Evolutionary conservation across 768 basidiomycete species (phyloP).

Genomic region (Gloeopeniophorella convolvens): DNA sequence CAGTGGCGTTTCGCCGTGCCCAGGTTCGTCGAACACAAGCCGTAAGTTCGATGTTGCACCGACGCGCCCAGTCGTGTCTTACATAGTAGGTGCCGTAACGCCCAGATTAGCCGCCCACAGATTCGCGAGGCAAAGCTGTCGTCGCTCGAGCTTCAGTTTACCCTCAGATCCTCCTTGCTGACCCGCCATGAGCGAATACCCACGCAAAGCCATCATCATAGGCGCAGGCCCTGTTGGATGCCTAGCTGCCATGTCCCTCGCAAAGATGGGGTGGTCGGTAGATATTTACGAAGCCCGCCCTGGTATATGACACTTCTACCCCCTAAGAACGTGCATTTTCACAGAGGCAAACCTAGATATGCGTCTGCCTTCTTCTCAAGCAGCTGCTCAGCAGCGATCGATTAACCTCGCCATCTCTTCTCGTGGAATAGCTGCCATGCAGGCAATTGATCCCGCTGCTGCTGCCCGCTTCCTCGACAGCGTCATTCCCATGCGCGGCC

Average conservation of each 20-base stretch:
- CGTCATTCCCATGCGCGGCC: constrained; percentile 89
- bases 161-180: no score
- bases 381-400: constrained; percentile 67
- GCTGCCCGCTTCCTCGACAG: constrained; percentile 66
- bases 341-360: constrained; percentile 43
- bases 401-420: constrained; percentile 96
- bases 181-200: constrained; percentile 3
- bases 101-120: no score
- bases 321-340: constrained; percentile 2
- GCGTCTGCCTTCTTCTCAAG: constrained; percentile 63
- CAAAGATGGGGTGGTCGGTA: constrained; percentile 81
- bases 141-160: no score
- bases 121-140: no score
- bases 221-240: constrained; percentile 96
- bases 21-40: no score
- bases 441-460: constrained; percentile 66
- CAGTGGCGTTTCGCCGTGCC: no score
- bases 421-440: constrained; percentile 83
- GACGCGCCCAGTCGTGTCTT: no score
- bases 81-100: no score
- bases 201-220: constrained; percentile 54
- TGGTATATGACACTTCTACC: constrained; percentile 38
- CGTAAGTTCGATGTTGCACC: no score
- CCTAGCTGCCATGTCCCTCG: constrained; percentile 78
- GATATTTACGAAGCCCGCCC: constrained; percentile 73